Percentiles rank a stretch among this genome's conserved stretches.
These are phyloP conservation scores for Candida patagonica DNA, from an alignment of 805 yeast genomes.

Conservation along the genomic window DNA sequence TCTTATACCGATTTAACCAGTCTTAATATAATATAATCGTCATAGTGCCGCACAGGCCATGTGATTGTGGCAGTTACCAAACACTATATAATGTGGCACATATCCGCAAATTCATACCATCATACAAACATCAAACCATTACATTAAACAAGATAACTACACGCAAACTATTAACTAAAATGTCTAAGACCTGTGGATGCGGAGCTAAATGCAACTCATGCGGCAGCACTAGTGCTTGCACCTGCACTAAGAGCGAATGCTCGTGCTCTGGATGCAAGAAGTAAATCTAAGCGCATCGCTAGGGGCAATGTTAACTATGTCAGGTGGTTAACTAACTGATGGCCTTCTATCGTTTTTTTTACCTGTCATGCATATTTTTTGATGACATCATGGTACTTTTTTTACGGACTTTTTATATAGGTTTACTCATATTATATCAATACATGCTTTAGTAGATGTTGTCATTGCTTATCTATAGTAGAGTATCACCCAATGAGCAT, in stretches of 20 bases:
- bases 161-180: not conserved
- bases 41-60: too few species aligned
- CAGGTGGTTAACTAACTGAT: too few species aligned
- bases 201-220: constrained; percentile 4
- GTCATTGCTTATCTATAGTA: too few species aligned
- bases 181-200: not conserved
- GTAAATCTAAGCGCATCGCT: too few species aligned
- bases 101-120: not conserved
- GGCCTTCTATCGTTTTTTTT: not conserved
- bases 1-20: too few species aligned
- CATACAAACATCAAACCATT: not conserved
- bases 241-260: constrained; percentile 6
- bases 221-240: constrained; percentile 1
- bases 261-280: constrained; percentile 9
- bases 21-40: too few species aligned
- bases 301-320: too few species aligned
- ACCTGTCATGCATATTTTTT: not conserved
- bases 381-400: not conserved
- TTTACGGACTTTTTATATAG: too few species aligned
- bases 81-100: not conserved
- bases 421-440: too few species aligned
- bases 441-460: too few species aligned
- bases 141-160: not conserved
- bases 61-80: too few species aligned
- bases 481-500: constrained; percentile 90